Conservation (phyloP, 768 basidiomycete genomes). For the Leccinum subgranulosum region DNA sequence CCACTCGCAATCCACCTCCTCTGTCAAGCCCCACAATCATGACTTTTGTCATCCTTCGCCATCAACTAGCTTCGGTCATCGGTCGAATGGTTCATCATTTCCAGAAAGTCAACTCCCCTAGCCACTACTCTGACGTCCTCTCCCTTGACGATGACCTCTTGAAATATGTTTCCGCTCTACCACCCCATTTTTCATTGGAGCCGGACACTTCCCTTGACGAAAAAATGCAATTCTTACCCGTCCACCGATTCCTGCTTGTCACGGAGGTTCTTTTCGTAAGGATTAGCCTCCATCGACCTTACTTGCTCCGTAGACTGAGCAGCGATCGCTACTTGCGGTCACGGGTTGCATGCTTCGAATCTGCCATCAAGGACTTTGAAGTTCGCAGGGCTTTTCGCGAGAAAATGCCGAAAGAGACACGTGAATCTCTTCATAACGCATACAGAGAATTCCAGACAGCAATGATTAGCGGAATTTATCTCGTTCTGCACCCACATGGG, state of each 20-base stretch:
- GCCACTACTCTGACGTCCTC: constrained; percentile 81
- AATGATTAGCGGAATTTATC: constrained; percentile 86
- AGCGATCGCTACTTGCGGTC: constrained; percentile 82
- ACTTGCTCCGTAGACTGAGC: constrained; percentile 69
- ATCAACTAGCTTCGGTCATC: constrained; percentile 78
- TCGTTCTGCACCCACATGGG: constrained; percentile 75
- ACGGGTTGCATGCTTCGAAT: constrained; percentile 84
- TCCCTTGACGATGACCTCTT: constrained; percentile 80
- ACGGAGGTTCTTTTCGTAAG: constrained; percentile 89
- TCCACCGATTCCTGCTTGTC: constrained; percentile 85
- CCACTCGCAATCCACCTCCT: constrained; percentile 50
- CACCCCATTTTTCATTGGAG: constrained; percentile 72
- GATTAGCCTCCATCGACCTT: constrained; percentile 83
- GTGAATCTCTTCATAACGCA: constrained; percentile 71
- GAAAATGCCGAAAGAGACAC: constrained; percentile 57
- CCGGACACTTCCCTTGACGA: constrained; percentile 79
- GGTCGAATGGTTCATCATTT: constrained; percentile 92
- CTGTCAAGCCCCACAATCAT: constrained; percentile 73
- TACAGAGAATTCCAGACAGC: constrained; percentile 87
- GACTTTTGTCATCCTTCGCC: constrained; percentile 86
- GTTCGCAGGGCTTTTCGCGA: constrained; percentile 70
- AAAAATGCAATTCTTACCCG: constrained; percentile 59
- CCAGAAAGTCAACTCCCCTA: constrained; percentile 75
- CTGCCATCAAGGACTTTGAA: constrained; percentile 82
- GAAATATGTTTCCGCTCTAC: constrained; percentile 70